Evolutionary conservation across 805 yeast species (phyloP), one percentile per base, ranked within the genome.

Genomic region (Suhomyces prunicola): DNA sequence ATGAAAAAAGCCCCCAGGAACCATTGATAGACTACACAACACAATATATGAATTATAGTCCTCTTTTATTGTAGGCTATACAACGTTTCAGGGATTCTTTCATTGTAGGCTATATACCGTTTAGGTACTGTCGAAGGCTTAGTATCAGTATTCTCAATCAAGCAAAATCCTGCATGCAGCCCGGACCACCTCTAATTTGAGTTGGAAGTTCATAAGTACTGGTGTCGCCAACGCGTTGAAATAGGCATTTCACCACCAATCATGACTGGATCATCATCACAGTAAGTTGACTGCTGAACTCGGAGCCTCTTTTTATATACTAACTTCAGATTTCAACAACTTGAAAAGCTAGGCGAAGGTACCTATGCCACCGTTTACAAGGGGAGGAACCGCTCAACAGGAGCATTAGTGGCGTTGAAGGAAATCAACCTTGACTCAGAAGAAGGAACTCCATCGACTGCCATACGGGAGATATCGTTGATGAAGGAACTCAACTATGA

Each of bases 341-440:
- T 89, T 51, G 97, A 90, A 68, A 90, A 90, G 74, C 80, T 90
- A 39, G 97, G 97, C 41, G 97, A 90, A 72, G 97, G 97, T 47
- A 90, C 99, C 0, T 94, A 94, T 72, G 99, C 99, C 62, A 96
- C 97, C n/a, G 99, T 94, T 33, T 94, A 93, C 76, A 94, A 93
- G 65, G 99, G 88, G 41, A 83, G 90, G 65, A 94, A 89, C 69
- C 83, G 89, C 57, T 83, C 86, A 63, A 87, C 92, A 27, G 97
- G 91, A 48, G 91, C 89, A 51, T 78, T 92, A 17, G 99, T 94
- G 17, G 99, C 99, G 0, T 77, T 94, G 63, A 94, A 94, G 68
- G 98, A 94, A 69, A 94, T 94, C 72, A 88, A 88, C 63, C 78
- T 93, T 56, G 99, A 94, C 66, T 87, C 96, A 49, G 99, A 94